phyloP scores from a whole-genome alignment of 2,329 filamentous ascomycete species.

The Fusarium sp. region DNA sequence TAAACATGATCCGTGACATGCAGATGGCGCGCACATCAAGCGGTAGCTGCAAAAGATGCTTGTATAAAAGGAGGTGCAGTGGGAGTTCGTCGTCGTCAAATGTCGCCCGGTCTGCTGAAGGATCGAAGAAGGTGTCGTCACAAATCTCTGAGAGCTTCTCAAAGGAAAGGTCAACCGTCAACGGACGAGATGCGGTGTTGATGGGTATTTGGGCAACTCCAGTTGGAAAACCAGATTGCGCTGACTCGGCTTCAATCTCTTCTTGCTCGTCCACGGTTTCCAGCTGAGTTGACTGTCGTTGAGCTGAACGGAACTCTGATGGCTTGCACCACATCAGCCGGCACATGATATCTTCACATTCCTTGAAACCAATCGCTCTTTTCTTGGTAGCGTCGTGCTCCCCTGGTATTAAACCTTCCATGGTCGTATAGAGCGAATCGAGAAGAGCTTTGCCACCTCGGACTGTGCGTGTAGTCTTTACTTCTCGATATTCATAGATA shows the following conservation, averaged over 20 bases:
- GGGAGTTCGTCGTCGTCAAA: conserved; percentile 91
- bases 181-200: conserved; percentile 60
- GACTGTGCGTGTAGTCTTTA: conserved; percentile 75
- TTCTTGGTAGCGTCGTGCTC: conserved; percentile 49
- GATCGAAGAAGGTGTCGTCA: conserved; percentile 78
- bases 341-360: conserved; percentile 82
- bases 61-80: conserved; percentile 80
- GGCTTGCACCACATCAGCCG: conserved; percentile 80
- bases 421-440: conserved; percentile 73
- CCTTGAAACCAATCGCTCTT: conserved; percentile 72
- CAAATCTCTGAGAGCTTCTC: conserved; percentile 77
- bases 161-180: conserved; percentile 74
- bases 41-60: conserved; percentile 77
- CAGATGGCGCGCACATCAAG: conserved; percentile 85
- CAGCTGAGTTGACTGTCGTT: conserved; percentile 53
- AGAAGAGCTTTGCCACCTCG: conserved; percentile 80
- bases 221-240: conserved; percentile 35
- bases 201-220: conserved; percentile 58
- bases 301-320: conserved; percentile 48
- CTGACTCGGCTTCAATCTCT: conserved; percentile 57
- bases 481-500: conserved; percentile 90
- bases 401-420: conserved; percentile 55
- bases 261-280: conserved; percentile 68
- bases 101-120: conserved; percentile 60
- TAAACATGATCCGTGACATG: conserved; percentile 89